These are phyloP conservation scores for Phialemoniopsis sp. DNA, from an alignment of 2,329 filamentous ascomycete species.

Conservation along the genomic window DNA sequence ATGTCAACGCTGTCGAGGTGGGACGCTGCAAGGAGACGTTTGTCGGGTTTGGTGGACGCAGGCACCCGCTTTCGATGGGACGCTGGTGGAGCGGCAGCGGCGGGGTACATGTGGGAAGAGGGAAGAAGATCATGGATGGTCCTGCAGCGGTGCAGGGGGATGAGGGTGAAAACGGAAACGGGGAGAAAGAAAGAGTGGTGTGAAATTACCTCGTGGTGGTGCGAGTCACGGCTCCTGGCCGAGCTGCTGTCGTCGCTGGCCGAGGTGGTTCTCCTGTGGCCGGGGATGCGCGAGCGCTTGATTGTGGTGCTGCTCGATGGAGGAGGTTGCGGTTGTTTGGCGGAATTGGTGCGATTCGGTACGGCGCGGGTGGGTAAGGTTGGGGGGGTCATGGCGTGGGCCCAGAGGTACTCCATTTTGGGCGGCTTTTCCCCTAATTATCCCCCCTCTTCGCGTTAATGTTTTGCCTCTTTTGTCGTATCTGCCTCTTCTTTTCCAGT, in stretches of 20 bases:
- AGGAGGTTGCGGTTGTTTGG: too few species aligned
- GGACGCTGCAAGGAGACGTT: constrained; percentile 19
- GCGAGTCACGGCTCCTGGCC: constrained; percentile 1
- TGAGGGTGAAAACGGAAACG: too few species aligned
- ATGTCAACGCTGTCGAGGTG: constrained; percentile 11
- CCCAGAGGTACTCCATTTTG: constrained; percentile 20
- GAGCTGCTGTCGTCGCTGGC: constrained; percentile 5
- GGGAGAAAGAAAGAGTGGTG: background rate
- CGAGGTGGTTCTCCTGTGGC: constrained; percentile 7
- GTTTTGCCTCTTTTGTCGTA: too few species aligned
- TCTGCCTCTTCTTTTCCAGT: too few species aligned
- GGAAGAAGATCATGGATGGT: too few species aligned
- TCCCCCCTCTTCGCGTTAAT: too few species aligned
- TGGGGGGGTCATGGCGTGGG: constrained; percentile 19
- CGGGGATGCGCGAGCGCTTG: constrained; percentile 3
- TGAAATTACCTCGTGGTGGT: constrained; percentile 2
- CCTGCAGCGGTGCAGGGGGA: too few species aligned
- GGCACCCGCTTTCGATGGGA: constrained; percentile 10
- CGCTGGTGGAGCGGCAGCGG: constrained; percentile 9
- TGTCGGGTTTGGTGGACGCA: constrained; percentile 8
- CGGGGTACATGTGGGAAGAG: constrained; percentile 2
- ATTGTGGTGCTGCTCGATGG: constrained; percentile 3
- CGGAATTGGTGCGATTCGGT: too few species aligned
- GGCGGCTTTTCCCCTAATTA: constrained; percentile 2
- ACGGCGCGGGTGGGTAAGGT: constrained; percentile 6